Conservation (phyloP, 2,329 filamentous ascomycete genomes). For the Nothopassalora personata region DNA sequence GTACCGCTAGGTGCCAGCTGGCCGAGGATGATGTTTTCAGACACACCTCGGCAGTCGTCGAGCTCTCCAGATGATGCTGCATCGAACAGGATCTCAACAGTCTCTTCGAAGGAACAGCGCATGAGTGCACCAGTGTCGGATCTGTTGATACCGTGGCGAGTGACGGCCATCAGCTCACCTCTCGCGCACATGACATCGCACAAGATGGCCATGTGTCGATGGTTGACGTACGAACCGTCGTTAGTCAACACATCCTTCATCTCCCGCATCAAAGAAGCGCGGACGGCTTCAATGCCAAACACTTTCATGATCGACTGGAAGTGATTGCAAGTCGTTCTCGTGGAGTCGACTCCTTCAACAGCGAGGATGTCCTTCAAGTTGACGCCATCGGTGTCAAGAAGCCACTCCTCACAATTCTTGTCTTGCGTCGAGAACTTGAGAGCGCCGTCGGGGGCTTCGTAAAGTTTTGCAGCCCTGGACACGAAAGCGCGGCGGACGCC, state of each 20-base stretch:
- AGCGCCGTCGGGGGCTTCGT: slow-evolving; percentile 63
- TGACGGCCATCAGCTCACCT: slow-evolving; percentile 90
- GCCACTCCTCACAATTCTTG: slow-evolving; percentile 80
- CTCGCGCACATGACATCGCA: slow-evolving; percentile 98
- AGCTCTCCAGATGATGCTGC: slow-evolving; percentile 91
- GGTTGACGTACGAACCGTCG: slow-evolving; percentile 98
- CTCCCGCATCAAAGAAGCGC: slow-evolving; percentile 79
- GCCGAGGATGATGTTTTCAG: slow-evolving; percentile 97
- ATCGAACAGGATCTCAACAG: slow-evolving; percentile 94
- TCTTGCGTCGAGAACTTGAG: slow-evolving; percentile 70
- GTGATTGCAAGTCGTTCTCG: slow-evolving; percentile 87
- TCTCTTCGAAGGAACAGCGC: slow-evolving; percentile 99
- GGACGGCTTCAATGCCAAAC: slow-evolving; percentile 92
- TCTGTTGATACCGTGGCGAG: slow-evolving; percentile 96
- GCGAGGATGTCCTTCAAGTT: slow-evolving; percentile 76
- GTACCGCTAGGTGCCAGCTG: slow-evolving; percentile 97
- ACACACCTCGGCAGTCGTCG: slow-evolving; percentile 96
- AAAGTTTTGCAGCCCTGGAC: slow-evolving; percentile 68
- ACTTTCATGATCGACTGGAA: slow-evolving; percentile 92
- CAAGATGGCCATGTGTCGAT: slow-evolving; percentile 89
- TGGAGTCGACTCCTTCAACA: slow-evolving; percentile 81
- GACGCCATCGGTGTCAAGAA: slow-evolving; percentile 89
- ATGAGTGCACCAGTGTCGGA: slow-evolving; percentile 96
- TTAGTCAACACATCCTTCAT: slow-evolving; percentile 91
- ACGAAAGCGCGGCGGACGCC: slow-evolving; percentile 91